Conservation (phyloP, 2,329 filamentous ascomycete species). For the Talaromyces sp. region DNA sequence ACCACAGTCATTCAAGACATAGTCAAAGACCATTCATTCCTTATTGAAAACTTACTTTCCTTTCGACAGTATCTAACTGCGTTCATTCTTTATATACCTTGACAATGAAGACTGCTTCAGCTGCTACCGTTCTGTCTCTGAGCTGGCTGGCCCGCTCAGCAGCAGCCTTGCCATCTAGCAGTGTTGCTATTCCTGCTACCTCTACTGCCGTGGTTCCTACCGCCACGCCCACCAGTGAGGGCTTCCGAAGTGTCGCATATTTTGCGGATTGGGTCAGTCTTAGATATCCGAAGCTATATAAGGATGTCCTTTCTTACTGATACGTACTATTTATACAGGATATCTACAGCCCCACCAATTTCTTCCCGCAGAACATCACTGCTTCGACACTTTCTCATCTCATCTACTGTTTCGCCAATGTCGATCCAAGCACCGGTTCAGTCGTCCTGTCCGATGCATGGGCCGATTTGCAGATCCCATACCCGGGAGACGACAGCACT, state of each 20-base stretch:
- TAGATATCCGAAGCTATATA: neutral
- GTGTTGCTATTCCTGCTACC: neutral
- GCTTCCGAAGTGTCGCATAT: constrained; percentile 33
- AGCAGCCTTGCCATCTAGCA: neutral
- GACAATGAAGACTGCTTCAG: neutral
- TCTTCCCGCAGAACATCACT: constrained; percentile 75
- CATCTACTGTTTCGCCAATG: constrained; percentile 89
- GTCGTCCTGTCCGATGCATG: constrained; percentile 68
- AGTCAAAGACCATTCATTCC: neutral
- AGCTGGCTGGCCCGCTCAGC: neutral
- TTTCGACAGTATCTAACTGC: neutral
- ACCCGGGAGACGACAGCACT: constrained; percentile 59
- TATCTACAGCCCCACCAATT: constrained; percentile 72
- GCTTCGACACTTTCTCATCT: constrained; percentile 78
- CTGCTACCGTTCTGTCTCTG: neutral
- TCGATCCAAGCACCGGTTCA: constrained; percentile 71
- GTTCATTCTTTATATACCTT: neutral
- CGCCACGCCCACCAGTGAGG: neutral
- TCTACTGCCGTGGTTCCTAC: neutral
- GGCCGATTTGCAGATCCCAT: constrained; percentile 65
- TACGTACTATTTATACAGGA: constrained; percentile 43
- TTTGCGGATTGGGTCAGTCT: constrained; percentile 40
- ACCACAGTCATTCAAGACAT: neutral
- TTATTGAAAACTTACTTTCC: neutral
- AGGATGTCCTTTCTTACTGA: neutral